Base-by-base conservation (phyloP, 331 rosid species). In the Ulmus americana region DNA sequence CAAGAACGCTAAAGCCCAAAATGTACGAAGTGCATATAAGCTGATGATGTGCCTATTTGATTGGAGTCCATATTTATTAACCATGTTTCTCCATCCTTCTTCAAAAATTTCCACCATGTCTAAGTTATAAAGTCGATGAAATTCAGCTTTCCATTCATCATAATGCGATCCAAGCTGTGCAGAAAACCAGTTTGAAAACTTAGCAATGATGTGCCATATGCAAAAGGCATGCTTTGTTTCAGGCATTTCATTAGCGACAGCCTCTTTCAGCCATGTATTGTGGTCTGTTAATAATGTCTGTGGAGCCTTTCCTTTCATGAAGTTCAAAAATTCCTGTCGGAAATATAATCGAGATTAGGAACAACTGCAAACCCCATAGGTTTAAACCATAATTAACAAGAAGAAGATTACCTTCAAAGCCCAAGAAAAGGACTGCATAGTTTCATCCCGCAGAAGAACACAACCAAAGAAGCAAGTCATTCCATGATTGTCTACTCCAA, bases 401-500 rank as follows among this genome's bases (percentile, higher is more conserved):
- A 63, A 28, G 6, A 67, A 61, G 10, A 46, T 78, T 77, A 85
- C 97, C 90, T 83, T 90, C 71, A 87, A 20, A 15, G 95, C 84
- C 95, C 95, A 87, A 59, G 92, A 85, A 76, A 83, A 87, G 44
- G 95, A 77, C 59, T 67, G 81, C 71, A 76, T 55, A 76, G 80
- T 87, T 75, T 85, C 97, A 77, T 90, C 87, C 57, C 82, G 78
- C 55, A 90, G 72, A 72, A 90, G 92, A 44, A 74, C 72, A 52
- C 97, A 87, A 22, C 95, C 84, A 59, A 87, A 85, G 84, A 81
- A 82, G 71, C 97, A 81, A 67, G 84, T 73, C 87, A 78, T 81
- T 69, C 97, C 97, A 69, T 90, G 85, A 72, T 80, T 90, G 72
- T 90, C 95, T 67, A 90, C 83, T 68, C 95, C 97, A 75, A 90